Evolutionary conservation across 352 stramenopile species (phyloP).

Genomic region (Phytophthora citrophthora): DNA sequence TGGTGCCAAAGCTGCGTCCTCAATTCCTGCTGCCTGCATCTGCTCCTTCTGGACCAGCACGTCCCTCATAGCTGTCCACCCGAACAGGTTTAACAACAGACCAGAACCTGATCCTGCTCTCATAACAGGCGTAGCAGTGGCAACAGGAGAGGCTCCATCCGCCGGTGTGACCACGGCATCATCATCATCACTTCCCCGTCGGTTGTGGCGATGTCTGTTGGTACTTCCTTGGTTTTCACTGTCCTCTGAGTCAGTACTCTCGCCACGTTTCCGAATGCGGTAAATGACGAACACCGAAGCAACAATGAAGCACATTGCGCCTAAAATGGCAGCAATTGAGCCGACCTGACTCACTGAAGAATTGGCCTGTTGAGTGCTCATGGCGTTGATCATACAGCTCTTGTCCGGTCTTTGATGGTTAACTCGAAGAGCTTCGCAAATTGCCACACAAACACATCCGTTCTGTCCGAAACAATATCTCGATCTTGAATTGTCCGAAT

Average conservation of each 20-base stretch:
- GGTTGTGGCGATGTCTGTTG: slow-evolving; percentile 13
- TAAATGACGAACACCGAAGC: slow-evolving; percentile 60
- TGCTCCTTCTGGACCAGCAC: slow-evolving; percentile 65
- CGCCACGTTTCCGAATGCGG: slow-evolving; percentile 44
- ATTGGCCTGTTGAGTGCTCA: slow-evolving; percentile 32
- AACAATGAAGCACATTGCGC: slow-evolving; percentile 55
- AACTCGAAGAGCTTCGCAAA: slow-evolving; percentile 41
- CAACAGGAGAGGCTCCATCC: slow-evolving; percentile 36
- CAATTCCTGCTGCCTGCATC: slow-evolving; percentile 36
- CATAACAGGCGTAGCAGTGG: slow-evolving; percentile 36
- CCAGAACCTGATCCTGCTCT: slow-evolving; percentile 32
- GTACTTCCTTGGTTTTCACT: slow-evolving; percentile 16
- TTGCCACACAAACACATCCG: slow-evolving; percentile 50
- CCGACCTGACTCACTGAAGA: slow-evolving; percentile 23
- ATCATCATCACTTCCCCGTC: slow-evolving; percentile 34
- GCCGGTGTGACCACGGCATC: slow-evolving; percentile 33
- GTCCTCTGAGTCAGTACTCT: slow-evolving; percentile 26
- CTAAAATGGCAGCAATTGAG: slow-evolving; percentile 44
- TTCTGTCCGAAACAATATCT: slow-evolving; percentile 46
- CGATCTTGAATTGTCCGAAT: slow-evolving; percentile 39
- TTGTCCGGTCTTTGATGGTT: slow-evolving; percentile 27
- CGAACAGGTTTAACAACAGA: slow-evolving; percentile 58
- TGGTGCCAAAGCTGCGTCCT: slow-evolving; percentile 43
- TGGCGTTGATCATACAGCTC: slow-evolving; percentile 43
- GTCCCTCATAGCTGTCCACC: slow-evolving; percentile 60